Conservation (phyloP, 345 rosid species). For the Aegle marmelos region DNA sequence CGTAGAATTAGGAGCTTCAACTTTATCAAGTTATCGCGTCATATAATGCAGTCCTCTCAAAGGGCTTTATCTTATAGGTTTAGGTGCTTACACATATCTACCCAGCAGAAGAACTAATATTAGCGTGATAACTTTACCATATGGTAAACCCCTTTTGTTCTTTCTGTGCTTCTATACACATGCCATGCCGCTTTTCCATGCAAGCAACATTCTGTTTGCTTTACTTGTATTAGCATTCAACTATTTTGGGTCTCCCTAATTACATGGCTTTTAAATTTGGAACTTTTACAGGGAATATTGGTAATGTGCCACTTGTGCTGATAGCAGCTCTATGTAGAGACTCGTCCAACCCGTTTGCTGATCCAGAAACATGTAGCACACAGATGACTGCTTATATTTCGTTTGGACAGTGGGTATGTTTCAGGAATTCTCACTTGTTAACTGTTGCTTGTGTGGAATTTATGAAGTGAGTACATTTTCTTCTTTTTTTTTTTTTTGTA, state of each 20-base stretch:
- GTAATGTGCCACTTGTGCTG: slow-evolving; percentile 96
- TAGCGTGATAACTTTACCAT: not conserved
- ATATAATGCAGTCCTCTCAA: not conserved
- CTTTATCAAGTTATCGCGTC: not conserved
- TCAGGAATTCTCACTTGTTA: not conserved
- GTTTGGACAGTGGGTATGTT: slow-evolving; percentile 95
- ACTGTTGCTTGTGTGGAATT: not conserved
- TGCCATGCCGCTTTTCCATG: not conserved
- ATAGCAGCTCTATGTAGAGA: slow-evolving; percentile 92
- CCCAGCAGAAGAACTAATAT: not conserved
- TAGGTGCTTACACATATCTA: not conserved
- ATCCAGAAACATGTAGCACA: slow-evolving; percentile 67
- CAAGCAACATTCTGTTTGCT: not conserved
- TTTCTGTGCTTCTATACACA: not conserved
- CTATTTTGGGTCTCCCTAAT: not conserved
- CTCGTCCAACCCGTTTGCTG: slow-evolving; percentile 81
- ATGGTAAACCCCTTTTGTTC: not conserved
- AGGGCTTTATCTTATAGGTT: not conserved
- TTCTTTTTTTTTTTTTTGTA: not conserved
- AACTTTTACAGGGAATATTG: slow-evolving; percentile 78
- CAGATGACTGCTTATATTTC: slow-evolving; percentile 98
- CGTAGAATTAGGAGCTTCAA: not conserved
- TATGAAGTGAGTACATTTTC: not conserved
- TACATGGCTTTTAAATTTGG: slow-evolving; percentile 1
- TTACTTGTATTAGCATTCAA: not conserved